Base-by-base conservation (phyloP, 2,329 filamentous ascomycete genomes). In the Pyrenochaeta sp. region DNA sequence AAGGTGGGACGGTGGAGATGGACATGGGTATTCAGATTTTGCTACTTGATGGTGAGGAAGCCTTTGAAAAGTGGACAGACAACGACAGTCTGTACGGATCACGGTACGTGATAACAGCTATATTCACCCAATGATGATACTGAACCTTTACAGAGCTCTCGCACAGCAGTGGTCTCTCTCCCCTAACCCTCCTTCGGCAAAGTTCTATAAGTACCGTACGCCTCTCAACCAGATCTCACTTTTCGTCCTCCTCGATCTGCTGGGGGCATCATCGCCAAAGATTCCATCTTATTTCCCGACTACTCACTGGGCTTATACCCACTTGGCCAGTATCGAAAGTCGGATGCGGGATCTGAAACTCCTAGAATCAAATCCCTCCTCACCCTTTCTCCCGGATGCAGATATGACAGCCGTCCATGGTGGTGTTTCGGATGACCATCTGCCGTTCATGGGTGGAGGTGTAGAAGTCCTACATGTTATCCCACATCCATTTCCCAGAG, bases 1-100 rank as follows among this genome's bases (percentile, higher is more conserved):
- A 81, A 3, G 86, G 82, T 4, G 72, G 75, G 30, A 68, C 71
- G 4, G 71, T 94, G 15, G 89, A 91, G 28, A 88, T 87, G 57
- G 84, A 89, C 53, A 86, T 84, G 63, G 93, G 93, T 1, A 80
- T 99, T 22, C 94, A 97, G 75, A 88, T 99, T 19, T 55, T 99
- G 19, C 81, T 99, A 41, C 74, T 99, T 6, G 94, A 99, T 63
- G 94, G 94, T 4, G 94, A 99, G 73, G 94, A 99, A 72, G 92
- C 94, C 0, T 99, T 96, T 72, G 74, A 83, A 15, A 72, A 71
- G 1, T 99, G 94, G 94, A 88, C 85, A 1, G 82, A 83, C 23
- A 82, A 79, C 0, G 94, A 99, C 70, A 95, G 89, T 4, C 74
- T 96, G 4, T 99, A 99, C 61, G 94, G 94, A 3, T 83, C 93